Evolutionary conservation across 164 flowering plant species (phyloP).

Genomic region (Liriodendron chinense): DNA sequence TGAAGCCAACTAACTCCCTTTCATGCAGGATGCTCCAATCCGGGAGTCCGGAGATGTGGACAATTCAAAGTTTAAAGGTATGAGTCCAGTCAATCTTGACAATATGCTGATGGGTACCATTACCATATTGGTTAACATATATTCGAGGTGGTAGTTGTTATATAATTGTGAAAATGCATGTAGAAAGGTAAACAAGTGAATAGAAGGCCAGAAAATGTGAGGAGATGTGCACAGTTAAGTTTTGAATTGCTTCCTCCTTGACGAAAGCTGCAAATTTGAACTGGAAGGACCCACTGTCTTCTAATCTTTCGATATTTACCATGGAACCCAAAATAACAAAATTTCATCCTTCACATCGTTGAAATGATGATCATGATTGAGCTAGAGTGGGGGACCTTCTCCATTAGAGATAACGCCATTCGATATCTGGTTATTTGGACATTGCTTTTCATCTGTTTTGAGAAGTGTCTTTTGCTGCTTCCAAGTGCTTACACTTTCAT

Average conservation of each 20-base stretch:
- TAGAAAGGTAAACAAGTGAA: background rate
- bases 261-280: background rate
- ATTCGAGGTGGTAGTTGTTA: background rate
- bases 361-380: background rate
- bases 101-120: slow-evolving; percentile 1
- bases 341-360: background rate
- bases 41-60: slow-evolving; percentile 83
- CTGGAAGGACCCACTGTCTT: background rate
- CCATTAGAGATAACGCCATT: background rate
- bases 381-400: background rate
- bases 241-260: background rate
- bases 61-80: slow-evolving; percentile 74
- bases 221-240: background rate
- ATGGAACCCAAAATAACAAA: background rate
- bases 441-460: background rate
- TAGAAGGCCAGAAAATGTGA: background rate
- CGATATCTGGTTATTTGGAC: background rate
- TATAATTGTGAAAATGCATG: background rate
- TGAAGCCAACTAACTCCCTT: slow-evolving; percentile 5
- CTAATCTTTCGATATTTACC: background rate
- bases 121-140: background rate
- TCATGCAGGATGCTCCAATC: slow-evolving; percentile 88
- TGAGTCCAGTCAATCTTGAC: background rate
- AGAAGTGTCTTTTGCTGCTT: too few relatives aligned
- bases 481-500: too few relatives aligned